Percentiles rank a stretch among this genome's conserved stretches.
Evolutionary conservation across 2,329 filamentous ascomycete species (phyloP).

Genomic region (Fusarium sp.): DNA sequence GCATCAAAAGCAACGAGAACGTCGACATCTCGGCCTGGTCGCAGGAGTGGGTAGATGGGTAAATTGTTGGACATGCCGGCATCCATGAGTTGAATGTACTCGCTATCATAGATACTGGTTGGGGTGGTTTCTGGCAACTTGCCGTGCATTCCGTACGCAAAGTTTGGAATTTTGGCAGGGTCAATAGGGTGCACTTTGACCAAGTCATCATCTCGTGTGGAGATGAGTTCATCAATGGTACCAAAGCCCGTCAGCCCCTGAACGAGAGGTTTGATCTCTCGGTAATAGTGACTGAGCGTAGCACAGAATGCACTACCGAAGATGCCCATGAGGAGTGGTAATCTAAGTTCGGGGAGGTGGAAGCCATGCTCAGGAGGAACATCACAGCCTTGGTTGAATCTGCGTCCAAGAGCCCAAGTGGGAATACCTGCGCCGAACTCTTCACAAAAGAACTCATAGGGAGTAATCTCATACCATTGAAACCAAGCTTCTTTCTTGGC

Average conservation of each 20-base stretch:
- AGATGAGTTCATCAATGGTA: constrained; percentile 83
- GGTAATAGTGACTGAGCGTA: constrained; percentile 95
- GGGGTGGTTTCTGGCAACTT: constrained; percentile 82
- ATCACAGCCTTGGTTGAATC: constrained; percentile 75
- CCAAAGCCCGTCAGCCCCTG: constrained; percentile 79
- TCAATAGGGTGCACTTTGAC: constrained; percentile 95
- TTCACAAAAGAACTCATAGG: constrained; percentile 95
- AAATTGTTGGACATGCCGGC: constrained; percentile 99
- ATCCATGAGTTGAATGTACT: constrained; percentile 90
- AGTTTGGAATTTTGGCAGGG: constrained; percentile 91
- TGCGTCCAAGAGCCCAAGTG: constrained; percentile 90
- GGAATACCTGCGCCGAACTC: constrained; percentile 92
- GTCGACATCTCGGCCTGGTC: constrained; percentile 89
- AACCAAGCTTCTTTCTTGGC: constrained; percentile 84
- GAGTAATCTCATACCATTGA: constrained; percentile 97
- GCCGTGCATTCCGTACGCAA: constrained; percentile 81
- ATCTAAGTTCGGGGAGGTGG: constrained; percentile 83
- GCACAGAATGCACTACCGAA: constrained; percentile 98
- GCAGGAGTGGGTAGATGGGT: constrained; percentile 92
- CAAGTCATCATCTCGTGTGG: constrained; percentile 83
- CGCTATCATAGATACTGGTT: constrained; percentile 74
- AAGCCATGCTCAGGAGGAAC: constrained; percentile 68
- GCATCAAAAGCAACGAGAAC: constrained; percentile 94
- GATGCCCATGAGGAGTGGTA: constrained; percentile 90
- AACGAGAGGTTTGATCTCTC: constrained; percentile 87